These are phyloP conservation scores for Alnus rubra DNA, from an alignment of 306 rosid genomes.

Conservation along the genomic window DNA sequence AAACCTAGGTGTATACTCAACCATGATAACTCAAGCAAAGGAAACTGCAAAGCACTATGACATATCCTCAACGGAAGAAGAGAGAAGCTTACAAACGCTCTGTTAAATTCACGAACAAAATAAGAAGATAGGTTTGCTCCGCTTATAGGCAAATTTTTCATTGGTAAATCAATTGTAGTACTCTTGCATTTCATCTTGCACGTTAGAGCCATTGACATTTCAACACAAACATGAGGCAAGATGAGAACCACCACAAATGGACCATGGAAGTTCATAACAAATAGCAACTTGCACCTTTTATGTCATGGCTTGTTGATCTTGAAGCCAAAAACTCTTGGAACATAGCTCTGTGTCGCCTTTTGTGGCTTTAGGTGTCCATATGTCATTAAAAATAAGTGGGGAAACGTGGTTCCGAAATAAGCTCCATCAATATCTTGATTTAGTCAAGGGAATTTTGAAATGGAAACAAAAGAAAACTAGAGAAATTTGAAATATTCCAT, in stretches of 20 bases:
- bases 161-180: constrained; percentile 27
- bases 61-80: constrained; percentile 10
- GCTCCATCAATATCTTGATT: constrained; percentile 81
- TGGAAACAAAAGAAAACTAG: not conserved
- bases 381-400: constrained; percentile 79
- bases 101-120: constrained; percentile 39
- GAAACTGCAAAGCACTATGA: constrained; percentile 3
- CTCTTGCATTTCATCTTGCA: constrained; percentile 36
- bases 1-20: not conserved
- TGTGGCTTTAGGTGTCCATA: constrained; percentile 81
- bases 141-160: constrained; percentile 33
- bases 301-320: constrained; percentile 74
- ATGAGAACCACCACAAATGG: constrained; percentile 19
- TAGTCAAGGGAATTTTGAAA: constrained; percentile 41
- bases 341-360: constrained; percentile 62
- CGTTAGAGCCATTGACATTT: not conserved
- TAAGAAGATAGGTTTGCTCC: constrained; percentile 29
- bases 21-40: not conserved
- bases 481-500: not conserved
- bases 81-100: constrained; percentile 41
- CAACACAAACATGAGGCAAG: constrained; percentile 19
- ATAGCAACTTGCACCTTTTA: constrained; percentile 17
- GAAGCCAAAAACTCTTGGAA: constrained; percentile 88
- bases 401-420: constrained; percentile 82
- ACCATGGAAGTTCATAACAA: constrained; percentile 25